Evolutionary conservation across 495 filamentous ascomycete species (phyloP), one percentile per base, ranked within the genome.

Genomic region (Delitschia confertaspora): DNA sequence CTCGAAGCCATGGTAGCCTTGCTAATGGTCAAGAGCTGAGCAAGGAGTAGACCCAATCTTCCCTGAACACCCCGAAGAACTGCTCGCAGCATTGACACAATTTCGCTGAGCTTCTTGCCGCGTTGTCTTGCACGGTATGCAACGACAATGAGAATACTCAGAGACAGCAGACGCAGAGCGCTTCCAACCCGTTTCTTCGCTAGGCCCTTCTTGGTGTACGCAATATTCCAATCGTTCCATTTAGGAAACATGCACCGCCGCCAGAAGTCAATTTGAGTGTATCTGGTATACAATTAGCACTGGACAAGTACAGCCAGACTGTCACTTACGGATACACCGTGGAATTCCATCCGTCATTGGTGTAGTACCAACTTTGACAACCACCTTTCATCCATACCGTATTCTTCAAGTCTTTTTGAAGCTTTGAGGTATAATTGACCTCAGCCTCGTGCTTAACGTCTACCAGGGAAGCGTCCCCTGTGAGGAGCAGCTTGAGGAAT

Each of bases 301-400:
- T 10, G 10, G 19, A 14, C 16, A 2, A 23, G 7, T 0, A 13
- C 24, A 13, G 6, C 4, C 5, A 4, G 17, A 34, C n/a, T 8
- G 38, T 6, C 37, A 57, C 57, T 47, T 51, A 79, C 75, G 76
- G 76, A 59, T 79, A 79, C 6, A 65, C 64, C 3, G 66, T 69
- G 2, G 71, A 69, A 38, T 80, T 79, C 76, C 76, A 80, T 1
- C 73, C 76, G 23, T 65, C 63, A 4, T 65, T 67, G 5, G 63
- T 69, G 43, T 62, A 65, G 51, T 79, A 80, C 76, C 76, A 80
- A 45, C 67, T 76, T 11, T 53, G 55, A 55, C 76, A 80, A 1
- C 69, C 64, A 3, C 73, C 71, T 8, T 53, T 68, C 22, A 59
- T 61, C 61, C 69, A 79, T 0, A 78, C 69, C 3, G 68, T 76